These are phyloP conservation scores for Exophiala oligosperma DNA, from an alignment of 2,329 filamentous ascomycete species.

Conservation along the genomic window DNA sequence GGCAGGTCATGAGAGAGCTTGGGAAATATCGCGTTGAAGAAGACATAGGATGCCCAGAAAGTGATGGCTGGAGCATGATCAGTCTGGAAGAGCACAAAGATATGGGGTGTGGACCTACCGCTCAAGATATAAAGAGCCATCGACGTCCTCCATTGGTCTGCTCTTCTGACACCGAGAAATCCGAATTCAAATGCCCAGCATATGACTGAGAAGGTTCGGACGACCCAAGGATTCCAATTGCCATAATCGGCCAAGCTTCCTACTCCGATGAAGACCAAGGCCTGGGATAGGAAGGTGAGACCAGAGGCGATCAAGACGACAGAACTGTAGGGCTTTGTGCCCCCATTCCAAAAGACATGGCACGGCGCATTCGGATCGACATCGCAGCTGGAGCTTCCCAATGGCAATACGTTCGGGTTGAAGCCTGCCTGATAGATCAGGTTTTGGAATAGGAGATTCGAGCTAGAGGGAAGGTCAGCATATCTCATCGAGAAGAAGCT, in stretches of 20 bases:
- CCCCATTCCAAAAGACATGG: slow-evolving; percentile 42
- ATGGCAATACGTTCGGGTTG: slow-evolving; percentile 42
- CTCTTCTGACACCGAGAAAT: slow-evolving; percentile 40
- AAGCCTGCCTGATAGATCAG: slow-evolving; percentile 37
- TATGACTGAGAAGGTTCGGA: slow-evolving; percentile 41
- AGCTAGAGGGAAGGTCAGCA: too few relatives aligned
- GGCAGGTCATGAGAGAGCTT: slow-evolving; percentile 43
- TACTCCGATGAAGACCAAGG: slow-evolving; percentile 43
- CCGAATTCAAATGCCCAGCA: slow-evolving; percentile 45
- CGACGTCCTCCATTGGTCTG: slow-evolving; percentile 42
- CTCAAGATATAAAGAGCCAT: slow-evolving; percentile 43
- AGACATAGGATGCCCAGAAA: slow-evolving; percentile 44
- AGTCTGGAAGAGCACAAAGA: slow-evolving; percentile 26
- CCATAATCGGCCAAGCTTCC: slow-evolving; percentile 46
- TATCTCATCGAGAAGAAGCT: slow-evolving; percentile 9
- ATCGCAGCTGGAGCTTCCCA: slow-evolving; percentile 32
- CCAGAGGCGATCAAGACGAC: slow-evolving; percentile 45
- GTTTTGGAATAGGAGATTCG: slow-evolving; percentile 30
- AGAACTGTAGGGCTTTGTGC: slow-evolving; percentile 39
- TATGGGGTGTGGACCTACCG: slow-evolving; percentile 12
- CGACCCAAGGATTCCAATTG: slow-evolving; percentile 43
- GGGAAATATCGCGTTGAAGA: slow-evolving; percentile 37
- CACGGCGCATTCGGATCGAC: slow-evolving; percentile 34
- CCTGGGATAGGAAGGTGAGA: slow-evolving; percentile 45
- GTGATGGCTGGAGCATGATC: slow-evolving; percentile 28